Conservation (phyloP, 1,284 basidiomycete genomes). For the Farysia itapuensis region DNA sequence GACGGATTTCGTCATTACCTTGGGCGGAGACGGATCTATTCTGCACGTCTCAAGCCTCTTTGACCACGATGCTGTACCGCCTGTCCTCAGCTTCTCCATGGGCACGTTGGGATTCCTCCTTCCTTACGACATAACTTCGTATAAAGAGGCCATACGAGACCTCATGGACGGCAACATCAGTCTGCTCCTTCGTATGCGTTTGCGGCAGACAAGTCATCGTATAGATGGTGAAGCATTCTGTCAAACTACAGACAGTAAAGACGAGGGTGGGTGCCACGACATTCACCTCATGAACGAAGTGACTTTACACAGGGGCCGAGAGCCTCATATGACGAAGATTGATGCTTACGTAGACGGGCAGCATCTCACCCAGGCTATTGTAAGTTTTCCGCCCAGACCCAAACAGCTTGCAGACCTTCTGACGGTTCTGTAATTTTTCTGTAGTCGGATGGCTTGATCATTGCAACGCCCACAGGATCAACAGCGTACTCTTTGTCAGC, state of each 20-base stretch:
- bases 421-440: too few species aligned
- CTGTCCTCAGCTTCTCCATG: conserved; percentile 93
- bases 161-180: conserved; percentile 40
- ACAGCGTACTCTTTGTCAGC: conserved; percentile 95
- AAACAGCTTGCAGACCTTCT: too few species aligned
- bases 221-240: conserved; percentile 30
- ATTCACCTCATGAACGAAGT: conserved; percentile 99
- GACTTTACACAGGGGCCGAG: conserved; percentile 84
- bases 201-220: conserved; percentile 38
- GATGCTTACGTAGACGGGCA: conserved; percentile 94
- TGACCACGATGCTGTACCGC: conserved; percentile 82
- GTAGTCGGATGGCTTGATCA: conserved; percentile 89
- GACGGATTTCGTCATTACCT: conserved; percentile 78
- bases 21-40: conserved; percentile 94
- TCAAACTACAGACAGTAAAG: conserved; percentile 13
- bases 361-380: conserved; percentile 91
- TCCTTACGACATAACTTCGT: conserved; percentile 67
- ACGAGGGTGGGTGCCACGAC: conserved; percentile 62
- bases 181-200: conserved; percentile 50
- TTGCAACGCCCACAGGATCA: conserved; percentile 93
- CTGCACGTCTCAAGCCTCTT: conserved; percentile 91
- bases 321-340: conserved; percentile 88
- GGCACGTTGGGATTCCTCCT: conserved; percentile 91
- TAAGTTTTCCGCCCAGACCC: conserved; percentile 64
- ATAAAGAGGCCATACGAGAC: conserved; percentile 40